Evolutionary conservation across 2,329 filamentous ascomycete species (phyloP).

Genomic region (Nemania diffusa): DNA sequence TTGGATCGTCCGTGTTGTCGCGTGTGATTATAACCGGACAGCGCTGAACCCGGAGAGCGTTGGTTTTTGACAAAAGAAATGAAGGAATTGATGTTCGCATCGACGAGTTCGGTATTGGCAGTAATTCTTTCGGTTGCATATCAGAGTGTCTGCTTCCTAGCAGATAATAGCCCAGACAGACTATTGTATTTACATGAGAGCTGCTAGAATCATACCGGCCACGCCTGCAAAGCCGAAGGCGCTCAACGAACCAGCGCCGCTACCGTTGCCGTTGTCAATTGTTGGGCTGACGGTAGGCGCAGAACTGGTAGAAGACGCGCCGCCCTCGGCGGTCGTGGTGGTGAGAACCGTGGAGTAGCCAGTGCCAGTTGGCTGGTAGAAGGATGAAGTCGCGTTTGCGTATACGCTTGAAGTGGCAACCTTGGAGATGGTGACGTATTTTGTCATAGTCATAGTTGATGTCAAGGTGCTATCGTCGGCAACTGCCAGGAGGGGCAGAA

Average conservation of each 20-base stretch:
- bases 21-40: slow-evolving; percentile 45
- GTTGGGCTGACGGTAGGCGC: slow-evolving; percentile 48
- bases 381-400: slow-evolving; percentile 39
- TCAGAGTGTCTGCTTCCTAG: slow-evolving; percentile 7
- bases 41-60: slow-evolving; percentile 43
- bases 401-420: slow-evolving; percentile 48
- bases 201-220: slow-evolving; percentile 61
- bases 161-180: slow-evolving; percentile 27
- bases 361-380: slow-evolving; percentile 50
- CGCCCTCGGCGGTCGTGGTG: slow-evolving; percentile 46
- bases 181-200: slow-evolving; percentile 58
- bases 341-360: slow-evolving; percentile 41
- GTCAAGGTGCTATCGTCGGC: slow-evolving; percentile 58
- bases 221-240: slow-evolving; percentile 61
- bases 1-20: slow-evolving; percentile 46
- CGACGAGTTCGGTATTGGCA: slow-evolving; percentile 40
- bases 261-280: slow-evolving; percentile 50
- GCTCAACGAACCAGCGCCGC: slow-evolving; percentile 57
- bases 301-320: slow-evolving; percentile 42
- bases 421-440: slow-evolving; percentile 62
- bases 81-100: slow-evolving; percentile 46
- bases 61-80: slow-evolving; percentile 51
- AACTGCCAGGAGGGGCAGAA: slow-evolving; percentile 65
- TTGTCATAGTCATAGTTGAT: slow-evolving; percentile 62
- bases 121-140: slow-evolving; percentile 20